Evolutionary conservation across 2,329 filamentous ascomycete species (phyloP), one percentile per base, ranked within the genome.

Genomic region (Aspergillus niger): DNA sequence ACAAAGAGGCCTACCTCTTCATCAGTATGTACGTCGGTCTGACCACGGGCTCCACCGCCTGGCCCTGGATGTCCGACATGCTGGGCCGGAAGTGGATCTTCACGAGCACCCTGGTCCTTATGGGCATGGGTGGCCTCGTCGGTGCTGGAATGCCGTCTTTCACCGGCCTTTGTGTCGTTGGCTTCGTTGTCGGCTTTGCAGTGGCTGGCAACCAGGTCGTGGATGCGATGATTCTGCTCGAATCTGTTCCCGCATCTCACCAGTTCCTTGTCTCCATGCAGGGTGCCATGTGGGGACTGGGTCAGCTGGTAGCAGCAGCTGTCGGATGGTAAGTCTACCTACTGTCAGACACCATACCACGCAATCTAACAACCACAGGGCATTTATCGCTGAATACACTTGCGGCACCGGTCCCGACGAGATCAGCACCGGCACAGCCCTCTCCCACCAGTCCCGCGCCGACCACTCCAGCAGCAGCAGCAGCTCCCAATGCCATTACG

Each of bases 141-240:
- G 65, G 65, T 3, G 67, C 67, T 2, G 67, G 65, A 3, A 65
- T 66, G 64, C 64, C 65, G 13, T 60, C 63, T 1, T 67, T 67
- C 43, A 65, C 59, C 3, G 61, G 63, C 77, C 73, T 68, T 7
- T 67, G 58, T 36, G 64, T 68, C 1, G 61, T 67, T 3, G 60
- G 66, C 30, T 63, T 55, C 36, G 61, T 68, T 11, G 59, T 68
- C 2, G 66, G 66, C 22, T 62, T 66, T 36, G 65, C 63, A 1
- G 55, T 63, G 3, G 66, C 59, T 0, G 65, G 66, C 2, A 68
- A 68, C 13, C 61, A 66, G 41, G 26, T 52, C 8, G 61, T 68
- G 13, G 61, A 59, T 26, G 61, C 61, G 1, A 62, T 63, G 26
- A 65, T 65, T 32, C 54, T 67, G 3, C n/a, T 67, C 3, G 66